These are phyloP conservation scores for Parastagonospora avenae DNA, from an alignment of 2,329 filamentous ascomycete species.

Conservation along the genomic window DNA sequence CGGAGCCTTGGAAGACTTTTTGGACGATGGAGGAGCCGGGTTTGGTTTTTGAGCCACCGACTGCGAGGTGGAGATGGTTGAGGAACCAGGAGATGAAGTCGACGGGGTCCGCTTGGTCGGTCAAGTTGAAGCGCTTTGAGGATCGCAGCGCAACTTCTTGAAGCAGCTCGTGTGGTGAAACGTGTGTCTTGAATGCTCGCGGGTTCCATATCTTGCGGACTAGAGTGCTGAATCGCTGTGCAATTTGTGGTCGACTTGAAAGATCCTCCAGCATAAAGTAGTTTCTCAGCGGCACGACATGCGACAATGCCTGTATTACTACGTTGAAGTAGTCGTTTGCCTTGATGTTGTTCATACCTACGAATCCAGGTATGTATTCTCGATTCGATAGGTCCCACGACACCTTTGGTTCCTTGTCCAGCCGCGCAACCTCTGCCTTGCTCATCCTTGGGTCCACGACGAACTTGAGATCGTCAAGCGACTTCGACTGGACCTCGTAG, in stretches of 20 bases:
- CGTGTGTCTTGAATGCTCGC: slow-evolving; percentile 92
- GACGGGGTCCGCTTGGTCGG: slow-evolving; percentile 89
- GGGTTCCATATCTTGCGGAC: slow-evolving; percentile 98
- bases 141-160: slow-evolving; percentile 92
- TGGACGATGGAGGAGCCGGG: slow-evolving; percentile 86
- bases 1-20: slow-evolving; percentile 87
- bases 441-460: slow-evolving; percentile 90
- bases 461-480: slow-evolving; percentile 96
- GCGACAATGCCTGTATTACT: slow-evolving; percentile 86
- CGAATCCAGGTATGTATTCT: slow-evolving; percentile 89
- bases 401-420: slow-evolving; percentile 70
- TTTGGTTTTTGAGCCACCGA: slow-evolving; percentile 88
- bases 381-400: slow-evolving; percentile 81
- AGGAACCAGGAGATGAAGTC: slow-evolving; percentile 98
- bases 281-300: slow-evolving; percentile 87
- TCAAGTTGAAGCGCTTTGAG: slow-evolving; percentile 90
- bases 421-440: slow-evolving; percentile 75
- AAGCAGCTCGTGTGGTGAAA: slow-evolving; percentile 94
- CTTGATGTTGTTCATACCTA: slow-evolving; percentile 99
- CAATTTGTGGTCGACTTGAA: slow-evolving; percentile 74
- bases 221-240: slow-evolving; percentile 84
- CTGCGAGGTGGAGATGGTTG: slow-evolving; percentile 88
- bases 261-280: slow-evolving; percentile 90
- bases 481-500: slow-evolving; percentile 94
- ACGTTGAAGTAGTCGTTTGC: slow-evolving; percentile 99